Conservation (phyloP, 345 rosid genomes). For the Eucalyptus urophylla region DNA sequence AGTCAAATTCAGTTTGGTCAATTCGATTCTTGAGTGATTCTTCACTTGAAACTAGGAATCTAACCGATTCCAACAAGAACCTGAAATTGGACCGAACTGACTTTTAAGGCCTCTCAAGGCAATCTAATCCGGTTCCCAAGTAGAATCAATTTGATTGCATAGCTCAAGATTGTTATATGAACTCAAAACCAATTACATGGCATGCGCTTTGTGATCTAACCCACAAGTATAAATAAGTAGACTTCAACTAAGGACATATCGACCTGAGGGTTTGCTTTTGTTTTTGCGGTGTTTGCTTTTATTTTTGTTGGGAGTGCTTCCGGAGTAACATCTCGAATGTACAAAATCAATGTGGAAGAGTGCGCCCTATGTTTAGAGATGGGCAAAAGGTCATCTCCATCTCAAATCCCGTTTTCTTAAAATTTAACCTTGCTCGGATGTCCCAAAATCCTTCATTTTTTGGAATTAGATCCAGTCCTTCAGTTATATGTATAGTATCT, state of each 20-base stretch:
- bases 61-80: not conserved
- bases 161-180: too few species aligned
- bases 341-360: too few species aligned
- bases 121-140: fast-evolving
- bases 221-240: not conserved
- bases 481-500: not conserved
- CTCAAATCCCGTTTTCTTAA: not conserved
- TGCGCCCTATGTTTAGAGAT: too few species aligned
- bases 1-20: not conserved
- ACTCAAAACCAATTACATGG: not conserved
- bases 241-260: too few species aligned
- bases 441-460: not conserved
- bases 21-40: too few species aligned
- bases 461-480: not conserved
- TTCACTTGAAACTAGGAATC: too few species aligned
- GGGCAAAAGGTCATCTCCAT: not conserved
- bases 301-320: not conserved
- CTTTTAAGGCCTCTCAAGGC: too few species aligned
- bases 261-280: not conserved
- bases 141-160: fast-evolving
- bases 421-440: not conserved
- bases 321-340: not conserved
- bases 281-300: too few species aligned
- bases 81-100: too few species aligned
- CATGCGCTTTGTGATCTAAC: not conserved